phyloP scores from a whole-genome alignment of 768 basidiomycete genomes.

The Trametes cingulata region DNA sequence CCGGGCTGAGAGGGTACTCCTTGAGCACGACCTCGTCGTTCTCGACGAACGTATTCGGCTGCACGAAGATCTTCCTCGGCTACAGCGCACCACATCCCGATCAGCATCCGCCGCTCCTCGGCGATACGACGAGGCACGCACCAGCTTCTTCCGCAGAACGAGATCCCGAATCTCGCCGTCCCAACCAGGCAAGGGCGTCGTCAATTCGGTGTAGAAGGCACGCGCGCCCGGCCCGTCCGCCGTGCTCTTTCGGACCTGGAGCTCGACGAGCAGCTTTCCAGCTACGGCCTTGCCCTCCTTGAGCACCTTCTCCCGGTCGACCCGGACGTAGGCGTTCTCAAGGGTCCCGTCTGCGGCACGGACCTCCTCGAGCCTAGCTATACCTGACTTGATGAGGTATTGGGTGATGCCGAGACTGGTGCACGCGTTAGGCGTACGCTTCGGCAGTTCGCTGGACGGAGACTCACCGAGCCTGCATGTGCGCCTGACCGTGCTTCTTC shows the following conservation, averaged over 20 bases:
- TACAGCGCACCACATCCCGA: conserved; percentile 30
- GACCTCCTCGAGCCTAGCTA: conserved; percentile 71
- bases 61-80: conserved; percentile 85
- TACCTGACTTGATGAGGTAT: conserved; percentile 68
- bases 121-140: conserved; percentile 35
- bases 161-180: conserved; percentile 73
- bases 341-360: conserved; percentile 57
- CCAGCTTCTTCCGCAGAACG: conserved; percentile 78
- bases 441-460: background rate
- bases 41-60: conserved; percentile 74
- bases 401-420: conserved; percentile 79
- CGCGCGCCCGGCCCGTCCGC: conserved; percentile 83
- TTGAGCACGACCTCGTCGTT: conserved; percentile 70
- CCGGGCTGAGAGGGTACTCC: conserved; percentile 74
- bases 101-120: background rate
- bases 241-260: conserved; percentile 85
- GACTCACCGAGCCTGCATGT: conserved; percentile 84
- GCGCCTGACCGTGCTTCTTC: conserved; percentile 84
- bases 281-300: conserved; percentile 62
- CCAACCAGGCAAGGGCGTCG: conserved; percentile 72
- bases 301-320: conserved; percentile 72
- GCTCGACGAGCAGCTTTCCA: conserved; percentile 73
- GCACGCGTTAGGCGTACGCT: background rate
- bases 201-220: conserved; percentile 76
- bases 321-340: conserved; percentile 67